Percentiles rank a stretch among this genome's conserved stretches.
Evolutionary conservation across 768 basidiomycete genomes (phyloP).

Genomic region (Phallus indusiatus): DNA sequence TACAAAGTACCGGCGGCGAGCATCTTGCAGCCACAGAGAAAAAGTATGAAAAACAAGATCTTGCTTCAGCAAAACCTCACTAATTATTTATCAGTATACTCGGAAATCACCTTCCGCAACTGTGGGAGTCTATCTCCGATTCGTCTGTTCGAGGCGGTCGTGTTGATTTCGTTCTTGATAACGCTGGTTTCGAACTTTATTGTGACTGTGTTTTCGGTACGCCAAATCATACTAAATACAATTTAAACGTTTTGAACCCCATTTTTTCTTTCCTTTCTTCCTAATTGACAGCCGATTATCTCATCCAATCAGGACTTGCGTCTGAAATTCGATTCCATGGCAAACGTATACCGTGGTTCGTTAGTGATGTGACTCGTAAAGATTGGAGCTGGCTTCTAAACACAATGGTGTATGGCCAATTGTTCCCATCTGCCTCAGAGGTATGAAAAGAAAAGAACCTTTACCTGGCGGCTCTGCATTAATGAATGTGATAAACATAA

Average conservation of each 20-base stretch:
- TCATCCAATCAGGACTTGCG: constrained; percentile 83
- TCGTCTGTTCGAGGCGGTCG: constrained; percentile 62
- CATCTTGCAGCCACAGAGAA: constrained; percentile 92
- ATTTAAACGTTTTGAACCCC: not conserved
- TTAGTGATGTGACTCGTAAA: constrained; percentile 85
- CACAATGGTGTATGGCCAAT: constrained; percentile 67
- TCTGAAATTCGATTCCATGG: constrained; percentile 87
- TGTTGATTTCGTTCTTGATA: constrained; percentile 76
- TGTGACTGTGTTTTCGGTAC: constrained; percentile 80
- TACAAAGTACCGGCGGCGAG: constrained; percentile 97
- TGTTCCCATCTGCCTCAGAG: constrained; percentile 4
- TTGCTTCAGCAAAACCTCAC: not conserved
- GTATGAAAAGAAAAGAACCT: not conserved
- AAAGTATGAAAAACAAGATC: constrained; percentile 34
- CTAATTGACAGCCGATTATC: constrained; percentile 66
- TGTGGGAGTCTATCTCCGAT: constrained; percentile 69
- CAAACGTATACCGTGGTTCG: constrained; percentile 93
- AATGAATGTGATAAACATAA: not conserved
- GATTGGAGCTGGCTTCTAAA: constrained; percentile 93
- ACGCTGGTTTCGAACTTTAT: constrained; percentile 84
- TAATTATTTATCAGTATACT: constrained; percentile 41
- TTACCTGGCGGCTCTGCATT: not conserved
- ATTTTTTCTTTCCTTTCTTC: not conserved
- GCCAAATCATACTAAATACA: constrained; percentile 13
- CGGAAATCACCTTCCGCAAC: constrained; percentile 64